Base-by-base conservation (phyloP, 768 basidiomycete genomes). In the Phlegmacium glaucopus region DNA sequence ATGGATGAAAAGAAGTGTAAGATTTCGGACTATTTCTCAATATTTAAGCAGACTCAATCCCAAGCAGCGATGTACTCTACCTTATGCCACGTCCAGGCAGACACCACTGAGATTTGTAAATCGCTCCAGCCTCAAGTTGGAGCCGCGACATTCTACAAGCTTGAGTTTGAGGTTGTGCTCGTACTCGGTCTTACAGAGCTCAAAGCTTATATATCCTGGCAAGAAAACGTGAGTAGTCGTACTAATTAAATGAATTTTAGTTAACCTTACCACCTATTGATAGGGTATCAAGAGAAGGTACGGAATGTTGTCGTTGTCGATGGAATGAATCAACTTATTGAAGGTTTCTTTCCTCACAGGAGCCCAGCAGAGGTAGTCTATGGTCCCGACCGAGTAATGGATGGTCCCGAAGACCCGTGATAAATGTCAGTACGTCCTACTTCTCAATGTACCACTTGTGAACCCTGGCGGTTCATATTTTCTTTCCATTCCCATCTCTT, bases 161-260 rank as follows among this genome's bases (percentile, higher is more conserved):
- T 68, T 26, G 39, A 59, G 1, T 71, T 58, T 42, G 65, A 70
- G 9, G 57, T 79, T 2, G 56, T 77, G 12, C 49, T 79, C 22
- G 63, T 69, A 4, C 74, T 79, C 38, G 78, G 78, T 8, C 54
- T 76, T 36, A 77, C 78, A 1, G 78, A 79, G 50, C 56, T 77
- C 48, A 71, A 65, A 47, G 77, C 75, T 0, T 69, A 75, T 39
- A 65, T 79, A 42, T 58, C 62, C 36, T 79, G 77, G 78, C 50
- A 60, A 47, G 74, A 78, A 34, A 66, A 71, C 43, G 77, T 78
- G 52, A 4, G 75, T 69, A 25, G n/a, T 29, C 6, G n/a, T 32
- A 22, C 22, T 22, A 22, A 15, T 13, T 45, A 28, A 51, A 10
- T 58, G 13, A 26, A 29, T 1, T 15, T 10, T 29, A 3, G 18